Conservation (phyloP, 1,284 basidiomycete species). For the Ceratobasidium sp. region DNA sequence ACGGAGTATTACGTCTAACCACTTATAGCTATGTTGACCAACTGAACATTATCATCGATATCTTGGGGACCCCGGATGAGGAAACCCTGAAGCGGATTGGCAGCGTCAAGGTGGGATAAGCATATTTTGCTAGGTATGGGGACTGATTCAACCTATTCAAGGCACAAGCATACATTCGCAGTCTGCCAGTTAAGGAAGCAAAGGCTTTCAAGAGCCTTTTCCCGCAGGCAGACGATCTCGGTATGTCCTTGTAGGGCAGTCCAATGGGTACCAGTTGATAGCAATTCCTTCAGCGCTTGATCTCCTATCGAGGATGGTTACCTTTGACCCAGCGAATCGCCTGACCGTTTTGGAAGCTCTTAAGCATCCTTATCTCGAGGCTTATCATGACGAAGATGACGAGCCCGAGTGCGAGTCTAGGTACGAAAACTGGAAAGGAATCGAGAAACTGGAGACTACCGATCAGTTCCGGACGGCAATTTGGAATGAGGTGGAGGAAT, state of each 20-base stretch:
- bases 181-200: slow-evolving; percentile 76
- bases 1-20: slow-evolving; percentile 45
- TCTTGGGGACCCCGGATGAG: slow-evolving; percentile 86
- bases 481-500: slow-evolving; percentile 84
- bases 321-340: slow-evolving; percentile 86
- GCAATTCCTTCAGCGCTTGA: slow-evolving; percentile 70
- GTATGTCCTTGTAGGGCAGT: slow-evolving; percentile 52
- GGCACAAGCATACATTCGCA: slow-evolving; percentile 93
- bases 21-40: slow-evolving; percentile 66
- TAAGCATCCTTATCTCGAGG: slow-evolving; percentile 87
- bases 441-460: slow-evolving; percentile 81
- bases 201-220: slow-evolving; percentile 76
- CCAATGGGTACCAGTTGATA: slow-evolving; percentile 41
- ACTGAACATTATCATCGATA: slow-evolving; percentile 83
- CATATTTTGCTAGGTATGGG: background rate
- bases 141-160: slow-evolving; percentile 46
- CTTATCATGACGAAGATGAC: slow-evolving; percentile 88
- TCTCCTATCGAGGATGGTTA: slow-evolving; percentile 80
- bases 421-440: slow-evolving; percentile 85
- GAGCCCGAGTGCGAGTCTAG: slow-evolving; percentile 78
- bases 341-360: slow-evolving; percentile 84
- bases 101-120: slow-evolving; percentile 75
- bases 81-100: slow-evolving; percentile 82
- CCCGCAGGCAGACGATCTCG: slow-evolving; percentile 81
- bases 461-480: slow-evolving; percentile 82